Base-by-base conservation (phyloP, 2,329 filamentous ascomycete species). In the Alternaria sp. region DNA sequence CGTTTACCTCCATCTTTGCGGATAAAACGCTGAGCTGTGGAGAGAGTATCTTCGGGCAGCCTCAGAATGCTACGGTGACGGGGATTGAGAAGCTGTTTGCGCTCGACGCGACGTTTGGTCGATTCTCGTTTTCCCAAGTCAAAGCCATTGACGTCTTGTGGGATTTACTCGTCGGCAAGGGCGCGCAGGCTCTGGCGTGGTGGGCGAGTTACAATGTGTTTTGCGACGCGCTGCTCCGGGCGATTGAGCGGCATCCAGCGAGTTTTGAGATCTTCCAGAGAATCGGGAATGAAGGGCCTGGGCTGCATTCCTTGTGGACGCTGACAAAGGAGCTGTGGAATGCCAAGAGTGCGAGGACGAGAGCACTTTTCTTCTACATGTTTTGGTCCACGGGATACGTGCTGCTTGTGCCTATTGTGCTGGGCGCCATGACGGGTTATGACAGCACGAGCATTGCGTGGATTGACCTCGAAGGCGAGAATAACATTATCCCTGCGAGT, bases 351-450 rank as follows among this genome's bases (percentile, higher is more conserved):
- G 70, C 62, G 44, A 59, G 70, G 25, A 72, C 71, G 0, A 67
- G 65, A 51, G 52, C 55, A 16, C 45, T 73, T 5, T 74, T 79
- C 54, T 54, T 68, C 3, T 79, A 75, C 66, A 70, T 78, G 27
- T 63, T 78, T 1, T 20, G 78, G 16, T 69, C 75, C 4, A 73
- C 64, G 2, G 40, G 63, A 3, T 79, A 76, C 38, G 68, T 79
- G 14, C 52, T 79, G 1, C 59, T 58, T 14, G 68, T 79, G 20
- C 77, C 76, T 1, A 74, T 76, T 20, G 64, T 77, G 5, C 49
- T 78, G 1, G 58, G 67, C n/a, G 77, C 77, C 12, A 79, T 80
- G 74, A 78, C 75, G 0, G 78, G 78, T 10, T 80, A 79, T 53
- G 72, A 76, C n/a, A 70, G 64, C 44, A 70, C 66, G 2, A 62